phyloP scores from a whole-genome alignment of 257 asterid species.

The Ilex asprella region DNA sequence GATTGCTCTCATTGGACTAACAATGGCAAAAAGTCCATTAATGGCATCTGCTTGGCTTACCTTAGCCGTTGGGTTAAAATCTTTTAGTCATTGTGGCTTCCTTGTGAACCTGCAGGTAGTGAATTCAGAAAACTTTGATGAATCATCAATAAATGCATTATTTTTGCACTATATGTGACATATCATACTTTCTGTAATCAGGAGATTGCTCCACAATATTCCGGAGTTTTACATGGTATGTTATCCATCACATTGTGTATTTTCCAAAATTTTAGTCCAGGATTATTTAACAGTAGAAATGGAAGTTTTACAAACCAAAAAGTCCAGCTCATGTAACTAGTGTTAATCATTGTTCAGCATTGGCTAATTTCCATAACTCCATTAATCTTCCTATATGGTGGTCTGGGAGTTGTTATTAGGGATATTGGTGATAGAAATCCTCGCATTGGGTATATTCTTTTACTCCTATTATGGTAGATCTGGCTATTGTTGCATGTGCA shows the following conservation, averaged over 20 bases:
- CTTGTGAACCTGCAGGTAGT: conserved; percentile 94
- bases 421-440: no score
- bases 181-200: conserved; percentile 26
- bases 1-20: conserved; percentile 67
- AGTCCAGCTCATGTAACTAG: no score
- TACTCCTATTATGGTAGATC: no score
- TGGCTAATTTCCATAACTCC: no score
- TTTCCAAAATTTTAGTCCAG: no score
- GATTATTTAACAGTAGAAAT: no score
- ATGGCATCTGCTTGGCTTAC: conserved; percentile 95
- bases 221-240: conserved; percentile 94
- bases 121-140: conserved; percentile 9
- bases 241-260: conserved; percentile 5
- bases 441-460: no score
- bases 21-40: conserved; percentile 67
- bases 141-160: not conserved
- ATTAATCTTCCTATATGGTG: no score
- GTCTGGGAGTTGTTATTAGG: no score
- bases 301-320: no score
- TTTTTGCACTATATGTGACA: conserved; percentile 16
- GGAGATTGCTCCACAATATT: conserved; percentile 93
- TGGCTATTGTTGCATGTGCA: no score
- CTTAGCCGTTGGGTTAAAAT: conserved; percentile 86
- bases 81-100: conserved; percentile 95
- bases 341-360: no score